phyloP scores from a whole-genome alignment of 495 filamentous ascomycete species.

The Penicillium diatomitis region DNA sequence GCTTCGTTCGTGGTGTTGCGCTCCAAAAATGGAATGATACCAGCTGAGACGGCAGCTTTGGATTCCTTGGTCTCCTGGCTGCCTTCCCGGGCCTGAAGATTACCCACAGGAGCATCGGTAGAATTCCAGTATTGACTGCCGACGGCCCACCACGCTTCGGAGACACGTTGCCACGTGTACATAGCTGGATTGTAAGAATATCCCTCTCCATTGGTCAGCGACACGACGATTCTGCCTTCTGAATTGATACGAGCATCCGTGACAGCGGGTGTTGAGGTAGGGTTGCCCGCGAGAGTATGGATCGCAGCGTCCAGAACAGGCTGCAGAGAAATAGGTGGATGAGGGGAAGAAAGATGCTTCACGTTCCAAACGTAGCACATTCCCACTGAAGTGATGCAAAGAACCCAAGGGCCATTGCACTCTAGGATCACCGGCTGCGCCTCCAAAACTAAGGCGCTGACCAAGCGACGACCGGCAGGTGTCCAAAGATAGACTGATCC shows the following conservation, averaged over 20 bases:
- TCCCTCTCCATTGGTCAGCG: constrained; percentile 86
- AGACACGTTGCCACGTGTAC: constrained; percentile 89
- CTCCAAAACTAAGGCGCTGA: constrained; percentile 78
- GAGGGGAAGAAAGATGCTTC: constrained; percentile 70
- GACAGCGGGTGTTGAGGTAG: constrained; percentile 65
- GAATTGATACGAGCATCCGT: constrained; percentile 88
- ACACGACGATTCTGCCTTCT: constrained; percentile 70
- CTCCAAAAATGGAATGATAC: constrained; percentile 87
- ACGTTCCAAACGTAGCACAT: constrained; percentile 93
- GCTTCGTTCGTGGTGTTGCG: constrained; percentile 89
- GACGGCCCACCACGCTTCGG: constrained; percentile 96
- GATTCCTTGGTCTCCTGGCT: constrained; percentile 41
- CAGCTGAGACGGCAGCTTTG: constrained; percentile 63
- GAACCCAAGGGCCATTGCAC: constrained; percentile 76
- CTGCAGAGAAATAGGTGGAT: constrained; percentile 83
- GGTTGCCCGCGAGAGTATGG: constrained; percentile 55
- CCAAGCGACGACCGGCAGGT: constrained; percentile 77
- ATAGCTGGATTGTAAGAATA: constrained; percentile 75
- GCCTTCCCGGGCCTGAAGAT: constrained; percentile 58
- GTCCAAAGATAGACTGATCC: constrained; percentile 91
- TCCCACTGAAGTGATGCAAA: constrained; percentile 81
- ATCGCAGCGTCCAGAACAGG: constrained; percentile 84
- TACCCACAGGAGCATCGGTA: constrained; percentile 74
- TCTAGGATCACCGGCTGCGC: constrained; percentile 91
- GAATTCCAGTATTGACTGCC: constrained; percentile 98